Base-by-base conservation (phyloP, 2,329 filamentous ascomycete species). In the Coleophoma eucalyptorum region DNA sequence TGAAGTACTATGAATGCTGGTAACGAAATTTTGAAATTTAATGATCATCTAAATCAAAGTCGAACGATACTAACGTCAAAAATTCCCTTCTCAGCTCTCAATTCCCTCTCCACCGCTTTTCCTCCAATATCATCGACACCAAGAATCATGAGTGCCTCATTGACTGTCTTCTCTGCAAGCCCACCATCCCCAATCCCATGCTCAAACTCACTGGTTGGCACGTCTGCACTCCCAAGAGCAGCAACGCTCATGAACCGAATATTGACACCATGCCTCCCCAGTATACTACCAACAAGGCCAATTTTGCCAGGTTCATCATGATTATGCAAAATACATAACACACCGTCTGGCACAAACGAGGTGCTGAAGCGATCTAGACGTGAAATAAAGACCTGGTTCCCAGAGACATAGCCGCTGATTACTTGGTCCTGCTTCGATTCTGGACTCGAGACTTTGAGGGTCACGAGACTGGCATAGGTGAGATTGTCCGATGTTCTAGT, bases 251-350 rank as follows among this genome's bases (percentile, higher is more conserved):
- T 94, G 64, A 86, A 91, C 43, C 79, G 80, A 65, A 93, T 90
- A 62, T 94, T 94, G 48, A 94, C 83, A 0, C 81, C 83, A 35
- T 86, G 79, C 35, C 76, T 76, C 0, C 89, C 89, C 21, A 93
- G 70, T 47, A 84, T 76, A 51, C 77, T 84, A 1, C 89, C 89
- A 3, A 94, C 89, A 35, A 83, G 82, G 2, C 89, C 89, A 65
- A 94, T 93, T 74, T 91, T 92, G 11, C 89, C 89, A 0, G 87
- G 87, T 56, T 84, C 79, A 63, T 94, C 89, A 61, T 89, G 91
- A 70, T 93, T 93, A 62, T 90, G 81, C 60, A 90, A 80, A 52
- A 93, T 86, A n/a, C 92, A 73, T 52, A 93, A 67, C 0, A 82
- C 89, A 0, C 89, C 89, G 52, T 87, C 79, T 0, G 89, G 88